Percentiles rank a stretch among this genome's conserved stretches.
Conservation (phyloP, 2,329 filamentous ascomycete genomes). For the Clonostachys solani region DNA sequence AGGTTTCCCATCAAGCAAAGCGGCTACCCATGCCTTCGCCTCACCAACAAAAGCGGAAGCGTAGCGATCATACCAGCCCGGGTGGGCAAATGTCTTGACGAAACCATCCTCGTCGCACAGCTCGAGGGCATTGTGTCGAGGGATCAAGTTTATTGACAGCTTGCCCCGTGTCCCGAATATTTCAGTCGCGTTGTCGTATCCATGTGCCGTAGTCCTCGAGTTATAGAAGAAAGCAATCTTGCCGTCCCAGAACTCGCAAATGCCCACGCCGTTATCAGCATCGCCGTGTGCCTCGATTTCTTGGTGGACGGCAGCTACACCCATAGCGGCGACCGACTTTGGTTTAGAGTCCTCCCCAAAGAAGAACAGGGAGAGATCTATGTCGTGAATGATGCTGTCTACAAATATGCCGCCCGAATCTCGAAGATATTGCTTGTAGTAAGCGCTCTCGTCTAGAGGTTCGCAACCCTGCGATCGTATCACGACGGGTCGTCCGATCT, state of each 20-base stretch:
- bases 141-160: conserved; percentile 22
- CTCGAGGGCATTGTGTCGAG: conserved; percentile 15
- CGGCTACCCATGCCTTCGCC: conserved; percentile 12
- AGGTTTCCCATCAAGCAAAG: conserved; percentile 6
- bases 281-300: conserved; percentile 13
- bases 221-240: conserved; percentile 37
- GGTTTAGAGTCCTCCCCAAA: conserved; percentile 18
- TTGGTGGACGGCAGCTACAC: conserved; percentile 4
- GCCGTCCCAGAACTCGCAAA: conserved; percentile 36
- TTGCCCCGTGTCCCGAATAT: conserved; percentile 32
- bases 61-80: conserved; percentile 17
- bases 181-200: conserved; percentile 35
- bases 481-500: conserved; percentile 55
- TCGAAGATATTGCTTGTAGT: conserved; percentile 64
- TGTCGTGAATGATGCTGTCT: conserved; percentile 68
- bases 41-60: conserved; percentile 17
- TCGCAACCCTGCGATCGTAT: conserved; percentile 66
- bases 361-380: conserved; percentile 32
- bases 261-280: conserved; percentile 35
- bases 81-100: conserved; percentile 11
- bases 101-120: conserved; percentile 11
- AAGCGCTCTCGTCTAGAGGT: conserved; percentile 60
- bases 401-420: conserved; percentile 66
- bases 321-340: conserved; percentile 20
- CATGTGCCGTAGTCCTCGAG: conserved; percentile 32